These are phyloP conservation scores for Candolleomyces aberdarensis DNA, from an alignment of 768 basidiomycete species.

Conservation along the genomic window DNA sequence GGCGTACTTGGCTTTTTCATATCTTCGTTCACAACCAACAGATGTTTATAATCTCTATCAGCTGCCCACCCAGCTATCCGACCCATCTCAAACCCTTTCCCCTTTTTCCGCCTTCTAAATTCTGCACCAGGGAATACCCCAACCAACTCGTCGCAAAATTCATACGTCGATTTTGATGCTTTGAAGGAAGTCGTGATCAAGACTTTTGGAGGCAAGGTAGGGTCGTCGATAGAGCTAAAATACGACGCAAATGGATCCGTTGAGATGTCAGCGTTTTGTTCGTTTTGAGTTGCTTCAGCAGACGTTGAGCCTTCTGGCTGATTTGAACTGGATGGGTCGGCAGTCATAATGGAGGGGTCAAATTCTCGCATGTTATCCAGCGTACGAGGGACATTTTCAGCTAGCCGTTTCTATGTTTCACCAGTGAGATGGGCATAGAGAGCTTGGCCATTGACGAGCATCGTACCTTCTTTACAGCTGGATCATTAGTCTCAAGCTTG, in stretches of 20 bases:
- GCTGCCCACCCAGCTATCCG: constrained; percentile 92
- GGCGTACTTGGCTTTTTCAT: constrained; percentile 88
- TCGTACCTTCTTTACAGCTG: constrained; percentile 71
- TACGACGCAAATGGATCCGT: constrained; percentile 78
- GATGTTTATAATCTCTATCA: constrained; percentile 80
- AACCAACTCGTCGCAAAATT: constrained; percentile 89
- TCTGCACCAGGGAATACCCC: constrained; percentile 91
- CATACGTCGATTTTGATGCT: constrained; percentile 85
- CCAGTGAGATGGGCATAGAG: not conserved
- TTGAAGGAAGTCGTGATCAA: constrained; percentile 89
- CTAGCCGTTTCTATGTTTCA: constrained; percentile 64
- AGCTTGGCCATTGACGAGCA: not conserved
- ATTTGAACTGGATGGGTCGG: constrained; percentile 36
- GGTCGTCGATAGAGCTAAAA: constrained; percentile 62
- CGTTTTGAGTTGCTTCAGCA: constrained; percentile 39
- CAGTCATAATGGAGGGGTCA: constrained; percentile 65
- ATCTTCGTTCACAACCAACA: constrained; percentile 94
- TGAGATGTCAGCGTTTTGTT: constrained; percentile 64
- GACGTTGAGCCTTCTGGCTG: constrained; percentile 31
- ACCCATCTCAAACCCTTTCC: constrained; percentile 88
- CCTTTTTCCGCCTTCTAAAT: constrained; percentile 81
- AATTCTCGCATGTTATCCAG: constrained; percentile 92
- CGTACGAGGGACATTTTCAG: constrained; percentile 85
- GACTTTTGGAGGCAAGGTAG: constrained; percentile 77
- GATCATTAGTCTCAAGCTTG: constrained; percentile 74